Evolutionary conservation across 2,329 filamentous ascomycete genomes (phyloP), one percentile per base, ranked within the genome.

Genomic region (Ilyonectria robusta): DNA sequence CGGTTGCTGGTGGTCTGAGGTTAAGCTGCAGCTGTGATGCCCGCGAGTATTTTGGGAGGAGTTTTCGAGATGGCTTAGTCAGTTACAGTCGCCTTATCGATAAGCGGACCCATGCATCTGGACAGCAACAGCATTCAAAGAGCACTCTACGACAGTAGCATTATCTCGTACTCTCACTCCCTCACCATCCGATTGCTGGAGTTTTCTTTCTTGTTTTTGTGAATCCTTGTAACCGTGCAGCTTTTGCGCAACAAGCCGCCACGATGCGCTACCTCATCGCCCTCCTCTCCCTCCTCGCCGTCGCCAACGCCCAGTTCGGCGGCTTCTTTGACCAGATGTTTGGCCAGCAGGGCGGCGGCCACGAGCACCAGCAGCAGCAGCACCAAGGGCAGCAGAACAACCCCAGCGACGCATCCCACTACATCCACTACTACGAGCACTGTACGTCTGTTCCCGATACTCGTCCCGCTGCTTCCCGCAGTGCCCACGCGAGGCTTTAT

Each of bases 311-410:
- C 11, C 95, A 98, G 82, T 98, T 98, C 81, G 92, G 94, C 78
- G 75, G 78, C 70, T 97, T 99, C 88, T 99, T 98, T 83, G 95
- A 98, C 80, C 94, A 98, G 76, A 97, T 98, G 94, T 98, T 99
- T 80, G 88, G 90, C 74, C 72, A 69, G 23, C 47, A 70, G 46
- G 89, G 89, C 72, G 85, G 86, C 66, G 82, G 86, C 66, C 82
- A 83, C 68, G 80, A 79, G 51, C 79, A 78, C 51, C 77, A 79
- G 11, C 83, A 85, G 13, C 85, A 88, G 64, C 87, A 89, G 64
- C 87, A 89, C 71, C 81, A 87, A 54, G 80, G 91, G 72, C 89
- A 89, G 29, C 92, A 94, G 76, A 96, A 98, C 79, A 93, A 93
- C 31, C 88, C 93, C 2, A 97, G 93, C 77, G 95, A 98, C 82